Conservation (phyloP, 140 eudicot genomes). For the Ambrosia hybrid region DNA sequence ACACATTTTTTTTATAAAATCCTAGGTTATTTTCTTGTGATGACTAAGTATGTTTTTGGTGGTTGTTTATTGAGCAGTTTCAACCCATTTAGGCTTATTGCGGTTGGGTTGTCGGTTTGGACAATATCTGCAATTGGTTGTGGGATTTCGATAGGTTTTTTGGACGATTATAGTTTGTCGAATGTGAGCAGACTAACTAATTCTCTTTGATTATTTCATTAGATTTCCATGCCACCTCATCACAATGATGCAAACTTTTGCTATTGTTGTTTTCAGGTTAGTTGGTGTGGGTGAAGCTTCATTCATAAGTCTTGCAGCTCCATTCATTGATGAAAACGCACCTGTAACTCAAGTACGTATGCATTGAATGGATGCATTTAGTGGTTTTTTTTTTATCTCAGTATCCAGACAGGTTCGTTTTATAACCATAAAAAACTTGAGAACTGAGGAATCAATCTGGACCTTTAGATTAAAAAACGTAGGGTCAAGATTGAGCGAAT, state of each 20-base stretch:
- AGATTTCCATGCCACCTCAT: background rate
- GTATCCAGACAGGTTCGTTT: background rate
- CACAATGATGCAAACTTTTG: conserved; percentile 19
- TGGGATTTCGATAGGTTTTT: conserved; percentile 75
- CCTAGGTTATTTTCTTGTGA: background rate
- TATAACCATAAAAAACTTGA: background rate
- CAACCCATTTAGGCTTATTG: conserved; percentile 95
- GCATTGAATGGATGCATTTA: background rate
- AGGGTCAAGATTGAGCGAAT: too few species aligned
- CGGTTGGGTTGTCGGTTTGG: conserved; percentile 93
- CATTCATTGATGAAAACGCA: conserved; percentile 93
- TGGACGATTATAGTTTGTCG: conserved; percentile 81
- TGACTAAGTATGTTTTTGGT: conserved; percentile 12
- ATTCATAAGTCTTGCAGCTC: conserved; percentile 98
- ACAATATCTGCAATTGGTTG: conserved; percentile 75
- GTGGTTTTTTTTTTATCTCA: background rate
- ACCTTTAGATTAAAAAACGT: background rate
- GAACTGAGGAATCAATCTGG: background rate
- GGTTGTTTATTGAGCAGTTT: conserved; percentile 49
- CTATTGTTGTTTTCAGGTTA: conserved; percentile 46
- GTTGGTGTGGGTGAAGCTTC: conserved; percentile 99
- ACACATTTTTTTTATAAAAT: background rate
- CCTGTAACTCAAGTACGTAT: conserved; percentile 68
- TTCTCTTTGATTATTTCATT: background rate
- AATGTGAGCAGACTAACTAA: conserved; percentile 52